Evolutionary conservation across 345 rosid genomes (phyloP).

Genomic region (Toxicodendron radicans): DNA sequence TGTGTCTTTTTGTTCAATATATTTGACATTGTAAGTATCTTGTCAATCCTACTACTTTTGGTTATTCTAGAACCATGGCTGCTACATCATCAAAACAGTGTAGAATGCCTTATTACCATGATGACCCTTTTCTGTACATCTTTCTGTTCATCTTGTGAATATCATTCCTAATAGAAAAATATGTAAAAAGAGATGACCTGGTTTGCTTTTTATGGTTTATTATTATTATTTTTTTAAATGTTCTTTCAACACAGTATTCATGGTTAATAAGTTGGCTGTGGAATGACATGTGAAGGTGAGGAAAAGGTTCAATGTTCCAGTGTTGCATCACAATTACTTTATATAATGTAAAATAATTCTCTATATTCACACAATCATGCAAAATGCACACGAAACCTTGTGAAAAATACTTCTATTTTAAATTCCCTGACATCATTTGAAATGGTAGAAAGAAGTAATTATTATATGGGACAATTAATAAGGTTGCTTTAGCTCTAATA

Average conservation of each 20-base stretch:
- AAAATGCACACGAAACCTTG: neutral
- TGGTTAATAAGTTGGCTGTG: neutral
- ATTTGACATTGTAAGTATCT: slow-evolving; percentile 86
- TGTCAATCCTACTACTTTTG: slow-evolving; percentile 4
- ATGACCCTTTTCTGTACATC: neutral
- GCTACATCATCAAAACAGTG: slow-evolving; percentile 7
- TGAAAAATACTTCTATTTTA: neutral
- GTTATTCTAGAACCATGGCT: neutral
- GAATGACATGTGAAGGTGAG: neutral
- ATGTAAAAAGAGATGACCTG: neutral
- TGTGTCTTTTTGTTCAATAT: slow-evolving; percentile 90
- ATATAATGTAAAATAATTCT: too few relatives aligned
- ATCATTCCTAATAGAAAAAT: neutral
- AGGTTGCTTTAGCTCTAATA: neutral
- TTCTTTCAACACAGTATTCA: neutral
- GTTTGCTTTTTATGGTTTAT: neutral
- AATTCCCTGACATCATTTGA: neutral
- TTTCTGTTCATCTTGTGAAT: neutral
- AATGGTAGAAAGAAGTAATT: neutral
- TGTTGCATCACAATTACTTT: too few relatives aligned
- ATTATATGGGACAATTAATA: neutral
- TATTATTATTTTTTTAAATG: neutral
- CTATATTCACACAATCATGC: neutral
- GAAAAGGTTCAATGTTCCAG: neutral
- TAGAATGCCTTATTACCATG: neutral